Base-by-base conservation (phyloP, 352 stramenopile genomes). In the Pythium chondricola region DNA sequence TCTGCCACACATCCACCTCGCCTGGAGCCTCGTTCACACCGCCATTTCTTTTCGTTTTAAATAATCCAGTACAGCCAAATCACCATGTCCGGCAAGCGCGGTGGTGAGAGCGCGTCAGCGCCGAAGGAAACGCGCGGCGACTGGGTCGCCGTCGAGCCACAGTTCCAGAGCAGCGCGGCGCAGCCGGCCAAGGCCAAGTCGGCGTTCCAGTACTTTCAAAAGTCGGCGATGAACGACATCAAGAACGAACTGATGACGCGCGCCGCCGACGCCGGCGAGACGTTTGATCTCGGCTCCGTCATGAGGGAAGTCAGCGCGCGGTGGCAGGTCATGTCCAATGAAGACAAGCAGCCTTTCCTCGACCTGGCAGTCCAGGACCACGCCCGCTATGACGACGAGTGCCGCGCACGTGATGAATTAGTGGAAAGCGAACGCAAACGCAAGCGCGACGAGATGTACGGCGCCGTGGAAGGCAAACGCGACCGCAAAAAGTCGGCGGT, bases 201-300 rank as follows among this genome's bases (percentile, higher is more conserved):
- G 33, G 79, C 82, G 40, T 93, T 88, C 61, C 61, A 76, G 56
- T 80, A 83, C 29, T 92, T 88, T 59, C 78, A 88, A 53, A 92
- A 91, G 52, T 62, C 57, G 31, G 56, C 69, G 20, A 89, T 90
- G 69, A 59, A 63, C 48, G 68, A 75, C 5, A 67, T 92, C 24
- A 83, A 86, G 39, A 51, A 58, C 17, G 74, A 86, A 24, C 52
- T 94, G 20, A 47, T 52, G 27, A 49, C 60, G 14, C 51, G 56
- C 16, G 71, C 68, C 6, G 73, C 64, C 17, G 65, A 90, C 45
- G 40, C 29, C 17, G 64, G 72, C 35, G 75, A 87, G 44, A 14
- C 63, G 6, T 26, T 92, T 11, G 81, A 92, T 18, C 39, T 91
- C 1, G 82, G 79, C 11, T 58, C 56, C 16, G 71, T 93, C 37